Percentiles rank a stretch among this genome's conserved stretches.
These are phyloP conservation scores for Oryza officinalis DNA, from an alignment of 176 grass and related monocot genomes.

Conservation along the genomic window DNA sequence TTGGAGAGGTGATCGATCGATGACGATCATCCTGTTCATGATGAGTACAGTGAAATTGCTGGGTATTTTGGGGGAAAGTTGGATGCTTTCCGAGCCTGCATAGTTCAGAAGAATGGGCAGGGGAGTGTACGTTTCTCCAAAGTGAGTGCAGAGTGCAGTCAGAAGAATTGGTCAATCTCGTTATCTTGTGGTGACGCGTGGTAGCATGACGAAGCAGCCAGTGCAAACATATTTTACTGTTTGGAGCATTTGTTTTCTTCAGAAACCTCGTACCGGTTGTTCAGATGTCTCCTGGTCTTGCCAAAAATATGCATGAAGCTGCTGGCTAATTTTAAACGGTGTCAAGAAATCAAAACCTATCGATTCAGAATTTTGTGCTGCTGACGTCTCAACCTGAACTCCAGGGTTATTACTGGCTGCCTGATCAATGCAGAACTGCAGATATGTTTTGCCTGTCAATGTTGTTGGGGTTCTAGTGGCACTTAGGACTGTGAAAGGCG, in stretches of 20 bases:
- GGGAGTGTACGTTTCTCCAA: background rate
- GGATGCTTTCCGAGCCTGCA: conserved; percentile 2
- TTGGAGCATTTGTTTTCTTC: background rate
- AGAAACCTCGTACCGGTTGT: background rate
- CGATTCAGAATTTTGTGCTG: background rate
- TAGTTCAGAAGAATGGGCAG: background rate
- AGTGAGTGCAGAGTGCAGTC: background rate
- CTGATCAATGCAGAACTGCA: background rate
- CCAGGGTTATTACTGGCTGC: background rate
- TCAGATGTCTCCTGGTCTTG: background rate
- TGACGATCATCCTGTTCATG: background rate
- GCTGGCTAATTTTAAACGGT: background rate
- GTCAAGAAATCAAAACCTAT: background rate
- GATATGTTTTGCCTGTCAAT: background rate
- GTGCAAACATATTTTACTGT: background rate
- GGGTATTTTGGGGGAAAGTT: background rate
- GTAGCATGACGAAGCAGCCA: background rate
- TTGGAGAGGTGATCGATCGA: background rate
- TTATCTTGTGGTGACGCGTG: background rate
- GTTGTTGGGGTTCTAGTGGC: background rate
- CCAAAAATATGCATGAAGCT: background rate
- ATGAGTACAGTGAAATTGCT: background rate
- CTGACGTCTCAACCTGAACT: background rate
- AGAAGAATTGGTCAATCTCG: background rate
- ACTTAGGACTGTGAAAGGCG: background rate